Percentiles rank a stretch among this genome's conserved stretches.
phyloP scores from a whole-genome alignment of 495 filamentous ascomycete species.

The Hyaloscypha variabilis region DNA sequence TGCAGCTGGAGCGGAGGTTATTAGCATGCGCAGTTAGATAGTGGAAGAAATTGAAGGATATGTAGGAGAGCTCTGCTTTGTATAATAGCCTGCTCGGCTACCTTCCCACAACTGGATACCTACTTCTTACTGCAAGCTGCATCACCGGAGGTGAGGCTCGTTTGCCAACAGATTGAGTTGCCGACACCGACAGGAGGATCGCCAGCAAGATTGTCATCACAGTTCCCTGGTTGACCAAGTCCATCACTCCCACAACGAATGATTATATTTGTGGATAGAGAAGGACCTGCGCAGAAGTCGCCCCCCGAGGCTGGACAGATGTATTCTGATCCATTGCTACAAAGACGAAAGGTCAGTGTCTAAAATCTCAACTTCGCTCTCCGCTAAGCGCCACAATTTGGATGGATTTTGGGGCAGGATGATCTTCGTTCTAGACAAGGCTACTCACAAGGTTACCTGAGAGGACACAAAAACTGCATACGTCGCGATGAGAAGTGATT shows the following conservation, averaged over 20 bases:
- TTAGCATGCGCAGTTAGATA: background rate
- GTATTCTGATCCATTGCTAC: slow-evolving; percentile 17
- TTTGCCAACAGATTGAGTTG: slow-evolving; percentile 24
- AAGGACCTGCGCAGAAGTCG: slow-evolving; percentile 28
- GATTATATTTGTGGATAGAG: slow-evolving; percentile 29
- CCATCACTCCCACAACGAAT: slow-evolving; percentile 30
- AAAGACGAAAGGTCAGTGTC: background rate
- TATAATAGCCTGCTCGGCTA: no score
- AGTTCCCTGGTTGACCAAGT: slow-evolving; percentile 33
- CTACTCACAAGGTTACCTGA: slow-evolving; percentile 20
- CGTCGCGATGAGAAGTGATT: slow-evolving; percentile 26
- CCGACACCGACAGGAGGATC: slow-evolving; percentile 23
- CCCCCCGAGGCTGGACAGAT: slow-evolving; percentile 28
- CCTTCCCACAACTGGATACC: background rate
- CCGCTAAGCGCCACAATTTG: no score
- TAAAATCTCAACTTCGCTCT: no score
- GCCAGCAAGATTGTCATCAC: slow-evolving; percentile 33
- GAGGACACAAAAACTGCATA: slow-evolving; percentile 29
- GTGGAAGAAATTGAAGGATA: background rate
- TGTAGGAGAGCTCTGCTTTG: no score
- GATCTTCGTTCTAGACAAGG: background rate
- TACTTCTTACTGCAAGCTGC: slow-evolving; percentile 34
- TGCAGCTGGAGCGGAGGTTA: slow-evolving; percentile 21
- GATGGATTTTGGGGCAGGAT: no score
- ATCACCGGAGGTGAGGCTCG: slow-evolving; percentile 20